Conservation (phyloP, 345 rosid genomes). For the Arabidopsis thaliana region DNA sequence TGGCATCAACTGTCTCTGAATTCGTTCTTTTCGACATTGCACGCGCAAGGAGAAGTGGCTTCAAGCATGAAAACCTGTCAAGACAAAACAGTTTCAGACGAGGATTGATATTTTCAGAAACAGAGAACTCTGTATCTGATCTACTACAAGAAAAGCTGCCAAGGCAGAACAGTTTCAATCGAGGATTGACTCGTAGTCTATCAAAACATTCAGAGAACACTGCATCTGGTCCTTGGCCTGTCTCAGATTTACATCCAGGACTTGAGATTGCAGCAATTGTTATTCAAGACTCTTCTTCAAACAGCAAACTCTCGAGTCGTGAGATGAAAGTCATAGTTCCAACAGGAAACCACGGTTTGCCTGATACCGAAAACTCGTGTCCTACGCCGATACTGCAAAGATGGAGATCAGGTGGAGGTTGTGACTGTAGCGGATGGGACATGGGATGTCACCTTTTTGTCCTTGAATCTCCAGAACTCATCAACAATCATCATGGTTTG, state of each 20-base stretch:
- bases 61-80: slow-evolving; percentile 34
- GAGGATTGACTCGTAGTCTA: slow-evolving; percentile 37
- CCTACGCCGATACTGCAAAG: slow-evolving; percentile 81
- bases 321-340: slow-evolving; percentile 75
- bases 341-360: slow-evolving; percentile 80
- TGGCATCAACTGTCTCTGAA: slow-evolving; percentile 69
- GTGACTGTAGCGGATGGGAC: slow-evolving; percentile 99
- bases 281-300: slow-evolving; percentile 62
- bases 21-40: slow-evolving; percentile 78
- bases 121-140: slow-evolving; percentile 38
- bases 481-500: slow-evolving; percentile 57
- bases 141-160: slow-evolving; percentile 43
- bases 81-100: slow-evolving; percentile 43
- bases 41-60: slow-evolving; percentile 52
- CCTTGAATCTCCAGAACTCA: slow-evolving; percentile 58
- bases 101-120: slow-evolving; percentile 39
- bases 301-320: slow-evolving; percentile 39
- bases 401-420: slow-evolving; percentile 94
- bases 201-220: slow-evolving; percentile 46
- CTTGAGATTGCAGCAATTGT: slow-evolving; percentile 80
- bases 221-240: slow-evolving; percentile 52
- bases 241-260: slow-evolving; percentile 56
- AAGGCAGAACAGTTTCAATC: slow-evolving; percentile 43
- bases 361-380: slow-evolving; percentile 57
- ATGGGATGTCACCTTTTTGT: slow-evolving; percentile 89